phyloP scores from a whole-genome alignment of 306 rosid genomes.

The Dryas octopetala region DNA sequence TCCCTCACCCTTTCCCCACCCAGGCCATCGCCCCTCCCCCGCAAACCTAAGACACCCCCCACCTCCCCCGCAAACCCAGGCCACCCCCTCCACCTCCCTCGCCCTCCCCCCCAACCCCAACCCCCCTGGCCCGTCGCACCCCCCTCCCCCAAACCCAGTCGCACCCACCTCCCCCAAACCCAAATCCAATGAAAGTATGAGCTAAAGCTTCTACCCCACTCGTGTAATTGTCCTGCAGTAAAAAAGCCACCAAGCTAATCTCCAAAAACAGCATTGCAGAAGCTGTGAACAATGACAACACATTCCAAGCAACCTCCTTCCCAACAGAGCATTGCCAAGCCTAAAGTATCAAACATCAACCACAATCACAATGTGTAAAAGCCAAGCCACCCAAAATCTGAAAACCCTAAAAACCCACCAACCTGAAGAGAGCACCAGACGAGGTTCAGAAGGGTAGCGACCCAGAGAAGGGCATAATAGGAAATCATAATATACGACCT shows the following conservation, averaged over 20 bases:
- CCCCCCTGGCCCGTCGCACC: too few relatives aligned
- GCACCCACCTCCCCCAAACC: too few relatives aligned
- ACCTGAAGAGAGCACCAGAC: constrained; percentile 71
- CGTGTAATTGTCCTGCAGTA: constrained; percentile 56
- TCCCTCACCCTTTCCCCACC: too few relatives aligned
- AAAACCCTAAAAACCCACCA: neutral
- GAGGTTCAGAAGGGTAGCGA: constrained; percentile 55
- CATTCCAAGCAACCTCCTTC: constrained; percentile 60
- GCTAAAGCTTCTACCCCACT: constrained; percentile 55
- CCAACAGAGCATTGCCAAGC: constrained; percentile 67
- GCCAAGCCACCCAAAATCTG: neutral
- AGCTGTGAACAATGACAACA: constrained; percentile 55
- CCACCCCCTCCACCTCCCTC: too few relatives aligned
- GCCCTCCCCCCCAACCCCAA: too few relatives aligned
- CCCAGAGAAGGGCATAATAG: constrained; percentile 68
- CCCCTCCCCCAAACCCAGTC: too few relatives aligned
- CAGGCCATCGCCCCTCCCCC: too few relatives aligned
- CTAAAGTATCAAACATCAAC: constrained; percentile 20
- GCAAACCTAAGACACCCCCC: too few relatives aligned
- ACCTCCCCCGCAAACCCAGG: too few relatives aligned
- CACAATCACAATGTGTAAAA: neutral
- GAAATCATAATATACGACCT: constrained; percentile 48
- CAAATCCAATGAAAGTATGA: constrained; percentile 45
- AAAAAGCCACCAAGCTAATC: constrained; percentile 63
- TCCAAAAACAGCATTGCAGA: constrained; percentile 69